phyloP scores from a whole-genome alignment of 768 basidiomycete species.

The Pleurotus cornucopiae region DNA sequence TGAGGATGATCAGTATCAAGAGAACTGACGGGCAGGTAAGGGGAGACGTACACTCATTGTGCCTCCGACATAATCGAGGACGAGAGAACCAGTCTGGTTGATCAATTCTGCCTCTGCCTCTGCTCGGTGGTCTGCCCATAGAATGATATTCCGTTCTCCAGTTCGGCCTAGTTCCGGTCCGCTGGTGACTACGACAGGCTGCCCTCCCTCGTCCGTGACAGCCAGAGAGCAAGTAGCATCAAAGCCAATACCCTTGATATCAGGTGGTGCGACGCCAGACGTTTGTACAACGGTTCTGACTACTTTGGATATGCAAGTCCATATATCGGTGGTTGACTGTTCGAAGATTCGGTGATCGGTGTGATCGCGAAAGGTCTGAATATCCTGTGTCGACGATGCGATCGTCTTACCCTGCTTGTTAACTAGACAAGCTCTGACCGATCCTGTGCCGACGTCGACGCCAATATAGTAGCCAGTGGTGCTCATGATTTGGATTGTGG shows the following conservation, averaged over 20 bases:
- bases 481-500: conserved; percentile 25
- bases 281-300: conserved; percentile 60
- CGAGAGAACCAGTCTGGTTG: conserved; percentile 78
- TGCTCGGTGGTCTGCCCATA: conserved; percentile 98
- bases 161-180: conserved; percentile 56
- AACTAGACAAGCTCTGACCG: conserved; percentile 83
- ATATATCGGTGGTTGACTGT: conserved; percentile 89
- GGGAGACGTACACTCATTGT: conserved; percentile 76
- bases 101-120: conserved; percentile 88
- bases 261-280: conserved; percentile 48
- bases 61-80: conserved; percentile 93
- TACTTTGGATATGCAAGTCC: conserved; percentile 62
- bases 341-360: conserved; percentile 92
- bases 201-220: conserved; percentile 70
- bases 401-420: conserved; percentile 62
- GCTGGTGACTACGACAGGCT: conserved; percentile 71
- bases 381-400: conserved; percentile 78
- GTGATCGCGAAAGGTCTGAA: conserved; percentile 81
- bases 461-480: conserved; percentile 58
- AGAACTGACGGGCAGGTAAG: no score
- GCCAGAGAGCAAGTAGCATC: conserved; percentile 97
- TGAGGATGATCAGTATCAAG: neutral
- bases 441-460: conserved; percentile 90
- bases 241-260: conserved; percentile 86
- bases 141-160: conserved; percentile 81